These are phyloP conservation scores for Mucor velutinosus DNA, from an alignment of 371 early-diverging fungal genomes.

Conservation along the genomic window DNA sequence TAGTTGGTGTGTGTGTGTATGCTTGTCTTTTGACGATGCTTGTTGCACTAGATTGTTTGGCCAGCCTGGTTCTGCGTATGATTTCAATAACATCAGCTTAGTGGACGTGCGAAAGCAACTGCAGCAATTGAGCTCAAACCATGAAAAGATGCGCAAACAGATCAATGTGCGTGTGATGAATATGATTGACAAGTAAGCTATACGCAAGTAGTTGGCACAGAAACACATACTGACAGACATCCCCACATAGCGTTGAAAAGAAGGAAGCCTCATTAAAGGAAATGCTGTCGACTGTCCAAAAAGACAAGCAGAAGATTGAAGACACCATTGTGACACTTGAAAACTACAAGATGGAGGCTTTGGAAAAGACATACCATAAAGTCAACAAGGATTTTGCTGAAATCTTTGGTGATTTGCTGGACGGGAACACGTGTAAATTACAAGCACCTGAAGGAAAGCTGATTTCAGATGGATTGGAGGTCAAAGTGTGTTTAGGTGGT, in stretches of 20 bases:
- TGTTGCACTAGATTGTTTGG: constrained; percentile 68
- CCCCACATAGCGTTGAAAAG: constrained; percentile 72
- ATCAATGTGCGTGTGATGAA: constrained; percentile 95
- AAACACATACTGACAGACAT: constrained; percentile 19
- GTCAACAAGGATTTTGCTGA: constrained; percentile 95
- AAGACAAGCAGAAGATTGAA: constrained; percentile 94
- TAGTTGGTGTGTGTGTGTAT: neutral
- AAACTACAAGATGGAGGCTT: constrained; percentile 86
- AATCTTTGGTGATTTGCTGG: constrained; percentile 93
- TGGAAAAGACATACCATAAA: constrained; percentile 87
- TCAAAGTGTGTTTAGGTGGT: constrained; percentile 96
- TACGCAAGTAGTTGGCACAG: no score
- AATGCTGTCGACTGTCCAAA: constrained; percentile 87
- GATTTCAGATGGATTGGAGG: constrained; percentile 89
- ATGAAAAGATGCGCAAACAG: constrained; percentile 80
- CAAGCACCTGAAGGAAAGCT: constrained; percentile 81
- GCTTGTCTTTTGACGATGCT: neutral
- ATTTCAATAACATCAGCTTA: constrained; percentile 75
- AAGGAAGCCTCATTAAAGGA: constrained; percentile 82
- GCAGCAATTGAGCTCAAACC: constrained; percentile 71
- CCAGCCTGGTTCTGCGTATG: constrained; percentile 75
- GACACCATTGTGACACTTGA: constrained; percentile 90
- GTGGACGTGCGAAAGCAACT: constrained; percentile 71
- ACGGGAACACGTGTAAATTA: constrained; percentile 89
- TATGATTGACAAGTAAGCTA: constrained; percentile 85